Percentiles rank a stretch among this genome's conserved stretches.
These are phyloP conservation scores for Cryphonectria parasitica DNA, from an alignment of 2,329 filamentous ascomycete genomes.

Conservation along the genomic window DNA sequence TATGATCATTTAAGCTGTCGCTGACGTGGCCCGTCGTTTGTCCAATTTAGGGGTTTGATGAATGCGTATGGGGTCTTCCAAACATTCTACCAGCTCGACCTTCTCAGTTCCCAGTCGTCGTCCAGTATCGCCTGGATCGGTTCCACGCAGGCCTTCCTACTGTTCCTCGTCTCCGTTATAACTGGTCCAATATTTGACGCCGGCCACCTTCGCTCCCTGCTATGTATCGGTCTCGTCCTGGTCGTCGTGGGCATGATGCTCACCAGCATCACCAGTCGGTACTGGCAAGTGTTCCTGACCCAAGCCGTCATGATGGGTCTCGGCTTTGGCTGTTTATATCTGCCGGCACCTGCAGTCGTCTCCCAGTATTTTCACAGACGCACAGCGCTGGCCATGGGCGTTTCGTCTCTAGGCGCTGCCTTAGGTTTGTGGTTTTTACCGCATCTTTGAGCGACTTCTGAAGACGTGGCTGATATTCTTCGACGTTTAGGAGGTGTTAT, in stretches of 20 bases:
- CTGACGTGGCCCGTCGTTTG: too few species aligned
- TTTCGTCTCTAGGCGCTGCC: constrained; percentile 37
- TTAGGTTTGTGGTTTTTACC: constrained; percentile 31
- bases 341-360: constrained; percentile 43
- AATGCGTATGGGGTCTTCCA: constrained; percentile 49
- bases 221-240: constrained; percentile 41
- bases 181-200: constrained; percentile 47
- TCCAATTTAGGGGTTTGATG: constrained; percentile 3
- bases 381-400: constrained; percentile 39
- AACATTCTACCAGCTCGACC: constrained; percentile 45
- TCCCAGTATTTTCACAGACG: constrained; percentile 44
- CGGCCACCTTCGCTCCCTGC: constrained; percentile 44
- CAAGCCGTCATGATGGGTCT: constrained; percentile 45
- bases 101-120: constrained; percentile 39
- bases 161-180: constrained; percentile 45
- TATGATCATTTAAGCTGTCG: too few species aligned
- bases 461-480: not conserved
- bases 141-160: constrained; percentile 46
- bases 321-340: constrained; percentile 41
- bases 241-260: constrained; percentile 49
- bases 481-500: constrained; percentile 34
- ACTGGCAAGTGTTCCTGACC: constrained; percentile 47
- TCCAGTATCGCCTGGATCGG: constrained; percentile 51
- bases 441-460: too few species aligned
- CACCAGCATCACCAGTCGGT: constrained; percentile 47